Percentiles rank a stretch among this genome's conserved stretches.
Evolutionary conservation across 306 rosid genomes (phyloP).

Genomic region (Castanospermum australe): DNA sequence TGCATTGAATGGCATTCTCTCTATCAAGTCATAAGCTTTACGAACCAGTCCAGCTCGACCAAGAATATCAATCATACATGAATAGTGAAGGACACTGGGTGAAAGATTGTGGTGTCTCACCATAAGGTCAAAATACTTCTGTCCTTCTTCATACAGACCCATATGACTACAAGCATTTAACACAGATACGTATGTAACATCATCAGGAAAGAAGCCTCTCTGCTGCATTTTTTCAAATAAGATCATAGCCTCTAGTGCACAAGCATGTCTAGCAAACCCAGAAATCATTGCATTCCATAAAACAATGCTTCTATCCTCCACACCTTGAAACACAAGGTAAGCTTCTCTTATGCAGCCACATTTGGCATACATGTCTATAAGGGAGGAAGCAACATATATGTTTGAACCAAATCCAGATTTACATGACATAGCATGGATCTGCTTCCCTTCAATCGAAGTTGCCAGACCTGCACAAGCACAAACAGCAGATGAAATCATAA

Average conservation of each 20-base stretch:
- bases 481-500: constrained; percentile 63
- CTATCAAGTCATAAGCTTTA: constrained; percentile 60
- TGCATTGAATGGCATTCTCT: constrained; percentile 61
- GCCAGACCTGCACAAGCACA: constrained; percentile 85
- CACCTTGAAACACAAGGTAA: constrained; percentile 53
- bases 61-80: constrained; percentile 80
- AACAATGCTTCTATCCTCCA: constrained; percentile 52
- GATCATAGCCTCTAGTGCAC: constrained; percentile 61
- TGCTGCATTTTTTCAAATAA: constrained; percentile 93
- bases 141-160: constrained; percentile 70
- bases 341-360: constrained; percentile 81
- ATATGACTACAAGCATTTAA: constrained; percentile 77
- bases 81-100: constrained; percentile 72
- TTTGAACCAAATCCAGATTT: constrained; percentile 67
- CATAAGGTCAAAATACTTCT: constrained; percentile 72
- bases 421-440: constrained; percentile 61
- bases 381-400: constrained; percentile 55
- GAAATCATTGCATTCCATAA: constrained; percentile 84
- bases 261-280: constrained; percentile 78
- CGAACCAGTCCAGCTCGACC: constrained; percentile 67
- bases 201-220: constrained; percentile 60
- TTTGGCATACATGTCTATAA: constrained; percentile 87
- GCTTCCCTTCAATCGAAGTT: constrained; percentile 72
- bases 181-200: constrained; percentile 66
- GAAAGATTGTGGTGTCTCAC: constrained; percentile 47